These are phyloP conservation scores for Clarireedia hainanense DNA, from an alignment of 2,329 filamentous ascomycete species.

Conservation along the genomic window DNA sequence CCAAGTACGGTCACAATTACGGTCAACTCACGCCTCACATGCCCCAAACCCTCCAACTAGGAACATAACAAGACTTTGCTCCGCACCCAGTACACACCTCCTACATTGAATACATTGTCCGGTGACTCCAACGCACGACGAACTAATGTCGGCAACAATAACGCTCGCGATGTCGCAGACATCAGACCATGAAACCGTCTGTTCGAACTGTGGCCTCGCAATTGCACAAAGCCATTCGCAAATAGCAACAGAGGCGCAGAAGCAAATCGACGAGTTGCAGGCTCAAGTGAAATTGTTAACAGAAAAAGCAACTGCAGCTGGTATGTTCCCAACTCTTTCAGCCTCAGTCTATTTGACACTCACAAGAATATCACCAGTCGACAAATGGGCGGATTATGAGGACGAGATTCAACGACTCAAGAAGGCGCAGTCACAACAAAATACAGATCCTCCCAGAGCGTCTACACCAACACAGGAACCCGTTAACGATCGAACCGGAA, in stretches of 20 bases:
- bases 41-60: too few species aligned
- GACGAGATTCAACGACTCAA: constrained; percentile 62
- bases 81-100: too few species aligned
- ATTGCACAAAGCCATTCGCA: constrained; percentile 19
- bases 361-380: constrained; percentile 35
- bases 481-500: constrained; percentile 28
- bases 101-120: constrained; percentile 5
- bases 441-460: background rate
- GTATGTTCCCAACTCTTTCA: constrained; percentile 31
- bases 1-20: background rate
- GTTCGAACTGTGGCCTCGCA: constrained; percentile 28
- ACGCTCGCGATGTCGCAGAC: constrained; percentile 24
- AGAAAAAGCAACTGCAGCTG: constrained; percentile 58
- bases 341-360: background rate
- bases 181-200: constrained; percentile 13
- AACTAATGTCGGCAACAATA: constrained; percentile 27
- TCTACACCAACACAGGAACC: constrained; percentile 16
- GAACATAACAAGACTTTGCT: too few species aligned
- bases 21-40: background rate
- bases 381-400: constrained; percentile 71
- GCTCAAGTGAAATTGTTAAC: constrained; percentile 62
- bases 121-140: constrained; percentile 13
- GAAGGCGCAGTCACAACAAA: constrained; percentile 26
- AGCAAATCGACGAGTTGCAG: constrained; percentile 61
- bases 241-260: constrained; percentile 37